These are phyloP conservation scores for Salix caprea DNA, from an alignment of 345 rosid genomes.

Conservation along the genomic window DNA sequence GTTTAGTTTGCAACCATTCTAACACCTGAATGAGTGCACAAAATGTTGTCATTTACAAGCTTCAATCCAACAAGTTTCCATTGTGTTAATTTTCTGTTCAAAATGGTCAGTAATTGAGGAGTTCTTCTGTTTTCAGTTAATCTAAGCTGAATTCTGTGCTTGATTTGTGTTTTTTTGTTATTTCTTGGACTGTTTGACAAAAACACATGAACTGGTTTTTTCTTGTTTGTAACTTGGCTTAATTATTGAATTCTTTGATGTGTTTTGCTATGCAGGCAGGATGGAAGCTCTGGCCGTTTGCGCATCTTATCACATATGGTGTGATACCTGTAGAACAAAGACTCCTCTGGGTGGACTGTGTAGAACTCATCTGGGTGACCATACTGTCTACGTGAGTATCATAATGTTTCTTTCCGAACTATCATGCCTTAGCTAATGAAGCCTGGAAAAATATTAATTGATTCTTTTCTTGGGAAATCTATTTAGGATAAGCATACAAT, in stretches of 20 bases:
- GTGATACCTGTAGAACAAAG: constrained; percentile 87
- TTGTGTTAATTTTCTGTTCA: neutral
- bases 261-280: constrained; percentile 65
- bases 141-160: neutral
- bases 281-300: constrained; percentile 99
- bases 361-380: constrained; percentile 97
- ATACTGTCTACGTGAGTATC: constrained; percentile 89
- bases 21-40: neutral
- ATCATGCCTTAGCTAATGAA: neutral
- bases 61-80: neutral
- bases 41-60: neutral
- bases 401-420: neutral
- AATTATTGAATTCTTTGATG: constrained; percentile 9
- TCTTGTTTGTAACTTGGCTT: neutral
- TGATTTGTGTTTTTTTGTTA: neutral
- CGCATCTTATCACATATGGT: constrained; percentile 92
- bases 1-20: neutral
- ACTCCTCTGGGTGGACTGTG: constrained; percentile 95
- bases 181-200: neutral
- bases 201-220: neutral
- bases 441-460: neutral
- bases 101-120: neutral
- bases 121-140: neutral
- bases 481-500: neutral
- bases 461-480: neutral